Base-by-base conservation (phyloP, 2,329 filamentous ascomycete species). In the Lecanicillium sp. region DNA sequence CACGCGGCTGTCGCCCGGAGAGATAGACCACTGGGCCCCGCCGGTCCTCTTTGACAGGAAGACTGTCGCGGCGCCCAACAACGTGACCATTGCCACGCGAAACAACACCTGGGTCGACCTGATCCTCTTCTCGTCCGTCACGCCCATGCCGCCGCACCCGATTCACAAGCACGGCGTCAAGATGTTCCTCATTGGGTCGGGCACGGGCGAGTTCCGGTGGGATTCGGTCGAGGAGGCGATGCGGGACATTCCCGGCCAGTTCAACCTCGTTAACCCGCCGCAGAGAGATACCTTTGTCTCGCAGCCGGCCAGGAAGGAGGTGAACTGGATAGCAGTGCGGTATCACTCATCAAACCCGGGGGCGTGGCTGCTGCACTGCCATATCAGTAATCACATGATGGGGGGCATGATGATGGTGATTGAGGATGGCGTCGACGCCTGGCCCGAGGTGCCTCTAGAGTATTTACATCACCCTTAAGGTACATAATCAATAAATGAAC, bases 121-220 rank as follows among this genome's bases (percentile, higher is more conserved):
- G n/a, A 60, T 79, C 44, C 61, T 77, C 42, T 55, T 65, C 20
- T 57, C 69, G 2, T 51, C 55, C n/a, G 51, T 51, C 3, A 55
- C 57, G 3, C 58, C 69, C 6, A 71, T 76, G 48, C 74, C 61
- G 1, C 50, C 58, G 9, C 78, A 82, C 42, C 72, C 75, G 0
- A 72, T 82, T 36, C 78, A 82, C 64, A 80, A 80, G 60, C 78
- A 82, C 56, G 69, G 71, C 33, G 75, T 71, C 48, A 78, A 77
- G 51, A 75, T 72, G 58, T 80, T 66, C 48, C 57, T 69, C 15
- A 65, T 82, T 25, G 78, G 77, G 1, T 42, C 57, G 0, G 77
- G 75, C 2, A 48, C 46, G 0, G 73, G 74, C 0, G 39, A 46
- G 2, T 82, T 74, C 50, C 65, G 59, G 11, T 81, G 71, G 64